phyloP scores from a whole-genome alignment of 768 basidiomycete genomes.

The Boletales sp. region DNA sequence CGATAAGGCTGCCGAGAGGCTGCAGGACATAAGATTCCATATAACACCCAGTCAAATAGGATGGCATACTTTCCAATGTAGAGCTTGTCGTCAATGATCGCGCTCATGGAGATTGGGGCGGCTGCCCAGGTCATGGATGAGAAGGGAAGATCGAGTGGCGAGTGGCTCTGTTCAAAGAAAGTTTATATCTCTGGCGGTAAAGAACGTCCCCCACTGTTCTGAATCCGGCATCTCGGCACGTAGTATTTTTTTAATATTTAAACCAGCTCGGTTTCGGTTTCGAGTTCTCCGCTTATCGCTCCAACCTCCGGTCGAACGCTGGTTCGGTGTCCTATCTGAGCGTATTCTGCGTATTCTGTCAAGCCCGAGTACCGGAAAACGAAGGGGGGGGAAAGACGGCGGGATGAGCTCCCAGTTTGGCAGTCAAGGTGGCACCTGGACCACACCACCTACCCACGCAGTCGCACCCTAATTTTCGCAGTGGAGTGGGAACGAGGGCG shows the following conservation, averaged over 20 bases:
- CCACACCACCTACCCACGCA: too few relatives aligned
- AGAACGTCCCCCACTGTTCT: neutral
- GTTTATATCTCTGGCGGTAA: conserved; percentile 18
- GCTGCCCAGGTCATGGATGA: conserved; percentile 27
- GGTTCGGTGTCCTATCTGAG: too few relatives aligned
- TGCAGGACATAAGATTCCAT: conserved; percentile 6
- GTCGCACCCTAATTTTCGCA: too few relatives aligned
- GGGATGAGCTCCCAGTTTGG: too few relatives aligned
- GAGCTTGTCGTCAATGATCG: conserved; percentile 30
- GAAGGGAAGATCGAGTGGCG: conserved; percentile 8
- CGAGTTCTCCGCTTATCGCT: neutral
- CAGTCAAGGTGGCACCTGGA: too few relatives aligned
- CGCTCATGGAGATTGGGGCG: conserved; percentile 22
- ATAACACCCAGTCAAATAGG: neutral
- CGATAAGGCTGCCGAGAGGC: conserved; percentile 33
- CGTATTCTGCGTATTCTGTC: too few relatives aligned
- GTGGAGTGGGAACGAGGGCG: too few relatives aligned
- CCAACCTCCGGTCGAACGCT: neutral
- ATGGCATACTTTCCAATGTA: conserved; percentile 35
- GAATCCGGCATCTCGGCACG: conserved; percentile 21
- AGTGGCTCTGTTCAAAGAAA: neutral
- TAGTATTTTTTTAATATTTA: too few relatives aligned
- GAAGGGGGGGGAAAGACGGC: too few relatives aligned
- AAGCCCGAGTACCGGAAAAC: too few relatives aligned
- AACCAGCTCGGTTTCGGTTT: neutral